Conservation (phyloP, 345 rosid genomes). For the Corchorus olitorius region DNA sequence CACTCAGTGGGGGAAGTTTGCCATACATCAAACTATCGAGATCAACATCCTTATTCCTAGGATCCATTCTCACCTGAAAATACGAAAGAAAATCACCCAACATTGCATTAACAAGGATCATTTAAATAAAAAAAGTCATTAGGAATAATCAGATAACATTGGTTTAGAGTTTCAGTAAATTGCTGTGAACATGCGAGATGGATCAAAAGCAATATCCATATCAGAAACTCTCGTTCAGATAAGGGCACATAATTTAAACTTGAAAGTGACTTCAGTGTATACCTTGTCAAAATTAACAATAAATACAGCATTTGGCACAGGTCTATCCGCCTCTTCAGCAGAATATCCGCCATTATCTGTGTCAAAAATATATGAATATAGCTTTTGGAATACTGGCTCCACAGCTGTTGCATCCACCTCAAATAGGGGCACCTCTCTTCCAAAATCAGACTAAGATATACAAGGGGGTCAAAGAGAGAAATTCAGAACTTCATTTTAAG, state of each 20-base stretch:
- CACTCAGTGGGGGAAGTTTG: constrained; percentile 56
- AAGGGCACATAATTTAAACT: constrained; percentile 14
- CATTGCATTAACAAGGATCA: neutral
- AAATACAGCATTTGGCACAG: constrained; percentile 85
- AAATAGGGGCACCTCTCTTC: constrained; percentile 89
- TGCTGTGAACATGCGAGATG: neutral
- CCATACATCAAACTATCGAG: constrained; percentile 70
- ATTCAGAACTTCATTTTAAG: constrained; percentile 12
- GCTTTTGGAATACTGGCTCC: constrained; percentile 74
- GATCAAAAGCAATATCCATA: neutral
- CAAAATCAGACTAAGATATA: constrained; percentile 66
- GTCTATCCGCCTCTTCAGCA: constrained; percentile 62
- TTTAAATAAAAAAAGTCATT: neutral
- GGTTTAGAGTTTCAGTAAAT: neutral
- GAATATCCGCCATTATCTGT: constrained; percentile 53
- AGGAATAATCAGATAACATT: constrained; percentile 7
- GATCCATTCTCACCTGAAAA: constrained; percentile 92
- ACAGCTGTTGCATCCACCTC: constrained; percentile 86
- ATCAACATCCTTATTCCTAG: constrained; percentile 76
- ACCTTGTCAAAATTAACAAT: constrained; percentile 97
- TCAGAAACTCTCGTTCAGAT: constrained; percentile 1
- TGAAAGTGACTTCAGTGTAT: constrained; percentile 29
- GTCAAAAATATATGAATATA: constrained; percentile 84
- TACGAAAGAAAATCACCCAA: constrained; percentile 17
- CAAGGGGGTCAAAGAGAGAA: neutral